A percentile compares a stretch with the other conserved stretches of the same genome.
These are phyloP conservation scores for Zymoseptoria brevis DNA, from an alignment of 2,329 filamentous ascomycete genomes.

Conservation along the genomic window DNA sequence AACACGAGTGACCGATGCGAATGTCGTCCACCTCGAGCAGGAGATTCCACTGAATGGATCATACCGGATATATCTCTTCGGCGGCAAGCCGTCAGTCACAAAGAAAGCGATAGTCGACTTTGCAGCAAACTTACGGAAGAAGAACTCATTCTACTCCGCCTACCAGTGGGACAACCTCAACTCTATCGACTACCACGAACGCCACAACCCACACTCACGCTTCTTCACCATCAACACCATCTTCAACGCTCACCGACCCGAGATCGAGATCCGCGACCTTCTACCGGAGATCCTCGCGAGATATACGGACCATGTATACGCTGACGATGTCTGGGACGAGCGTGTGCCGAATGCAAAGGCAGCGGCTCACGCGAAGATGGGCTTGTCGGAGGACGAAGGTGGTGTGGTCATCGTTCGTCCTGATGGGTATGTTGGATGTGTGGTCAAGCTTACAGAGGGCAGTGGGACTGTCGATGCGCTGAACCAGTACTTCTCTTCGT, in stretches of 20 bases:
- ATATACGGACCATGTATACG: conserved; percentile 77
- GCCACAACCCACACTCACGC: conserved; percentile 72
- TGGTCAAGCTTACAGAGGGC: conserved; percentile 66
- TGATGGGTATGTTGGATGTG: conserved; percentile 77
- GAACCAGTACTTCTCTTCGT: conserved; percentile 71
- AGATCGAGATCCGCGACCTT: conserved; percentile 65
- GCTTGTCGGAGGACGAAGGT: conserved; percentile 62
- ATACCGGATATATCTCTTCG: conserved; percentile 80
- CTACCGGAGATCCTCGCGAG: conserved; percentile 63
- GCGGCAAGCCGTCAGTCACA: conserved; percentile 56
- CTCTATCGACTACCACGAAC: conserved; percentile 65
- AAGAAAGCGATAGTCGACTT: conserved; percentile 62
- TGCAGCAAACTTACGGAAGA: conserved; percentile 53
- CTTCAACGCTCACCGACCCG: conserved; percentile 58
- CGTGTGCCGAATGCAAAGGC: conserved; percentile 62
- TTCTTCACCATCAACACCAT: conserved; percentile 76
- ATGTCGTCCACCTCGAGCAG: conserved; percentile 83
- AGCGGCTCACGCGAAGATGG: conserved; percentile 80
- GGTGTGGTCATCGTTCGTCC: conserved; percentile 78
- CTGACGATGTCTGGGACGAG: conserved; percentile 71
- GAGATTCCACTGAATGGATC: conserved; percentile 82
- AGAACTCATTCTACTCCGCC: conserved; percentile 62
- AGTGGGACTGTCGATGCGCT: conserved; percentile 73
- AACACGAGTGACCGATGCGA: conserved; percentile 79
- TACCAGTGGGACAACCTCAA: conserved; percentile 57